Evolutionary conservation across 768 basidiomycete species (phyloP).

Genomic region (Albatrellus ellisii): DNA sequence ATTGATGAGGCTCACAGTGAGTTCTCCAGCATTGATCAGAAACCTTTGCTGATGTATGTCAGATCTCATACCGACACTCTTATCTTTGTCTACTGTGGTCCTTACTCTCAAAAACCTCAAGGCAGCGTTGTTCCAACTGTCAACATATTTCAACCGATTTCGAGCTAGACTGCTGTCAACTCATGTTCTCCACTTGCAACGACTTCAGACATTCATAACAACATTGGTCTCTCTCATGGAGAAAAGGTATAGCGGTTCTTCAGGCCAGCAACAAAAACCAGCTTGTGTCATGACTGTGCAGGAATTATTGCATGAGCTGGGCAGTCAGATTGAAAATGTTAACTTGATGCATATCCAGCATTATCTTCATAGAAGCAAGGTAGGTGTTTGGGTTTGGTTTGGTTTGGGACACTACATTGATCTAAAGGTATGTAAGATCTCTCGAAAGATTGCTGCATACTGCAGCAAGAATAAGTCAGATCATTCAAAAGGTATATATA

Average conservation of each 20-base stretch:
- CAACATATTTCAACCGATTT: constrained; percentile 66
- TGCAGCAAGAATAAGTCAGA: background rate
- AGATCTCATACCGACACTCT: constrained; percentile 85
- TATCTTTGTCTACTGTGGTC: constrained; percentile 69
- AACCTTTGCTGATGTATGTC: background rate
- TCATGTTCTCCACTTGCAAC: constrained; percentile 71
- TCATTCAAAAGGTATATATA: background rate
- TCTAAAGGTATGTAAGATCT: background rate
- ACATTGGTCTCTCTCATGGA: constrained; percentile 47
- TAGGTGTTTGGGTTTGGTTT: constrained; percentile 19
- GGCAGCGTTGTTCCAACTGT: constrained; percentile 61
- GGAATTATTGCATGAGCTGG: constrained; percentile 51
- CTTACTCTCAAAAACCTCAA: constrained; percentile 44
- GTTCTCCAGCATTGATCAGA: constrained; percentile 19
- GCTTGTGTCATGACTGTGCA: constrained; percentile 58
- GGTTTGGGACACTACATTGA: background rate
- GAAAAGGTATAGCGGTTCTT: constrained; percentile 40
- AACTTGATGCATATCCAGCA: constrained; percentile 74
- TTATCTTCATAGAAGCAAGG: constrained; percentile 80
- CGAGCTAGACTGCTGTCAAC: constrained; percentile 55
- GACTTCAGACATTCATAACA: constrained; percentile 61
- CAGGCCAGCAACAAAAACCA: constrained; percentile 17
- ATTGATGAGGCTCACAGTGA: constrained; percentile 96
- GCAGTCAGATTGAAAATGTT: constrained; percentile 55
- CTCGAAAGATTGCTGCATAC: background rate